Percentiles rank a stretch among this genome's conserved stretches.
These are phyloP conservation scores for Pseudocercospora musae DNA, from an alignment of 2,329 filamentous ascomycete genomes.

Conservation along the genomic window DNA sequence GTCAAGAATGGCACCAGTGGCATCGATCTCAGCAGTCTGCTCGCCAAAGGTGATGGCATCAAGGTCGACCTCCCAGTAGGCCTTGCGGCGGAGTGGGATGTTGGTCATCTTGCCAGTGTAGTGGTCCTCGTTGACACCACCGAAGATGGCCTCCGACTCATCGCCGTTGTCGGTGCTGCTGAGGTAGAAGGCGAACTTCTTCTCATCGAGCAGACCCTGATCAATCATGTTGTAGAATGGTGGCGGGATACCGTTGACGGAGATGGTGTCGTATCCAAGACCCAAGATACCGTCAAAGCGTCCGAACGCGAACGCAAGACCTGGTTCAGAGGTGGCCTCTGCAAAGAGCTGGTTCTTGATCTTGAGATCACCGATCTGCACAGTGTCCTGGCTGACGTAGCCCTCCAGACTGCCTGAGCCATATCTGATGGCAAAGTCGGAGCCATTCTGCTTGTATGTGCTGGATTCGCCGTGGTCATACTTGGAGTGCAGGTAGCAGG, in stretches of 20 bases:
- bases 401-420: constrained; percentile 92
- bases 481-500: constrained; percentile 95
- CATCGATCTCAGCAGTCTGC: constrained; percentile 80
- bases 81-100: constrained; percentile 94
- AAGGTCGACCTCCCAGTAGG: constrained; percentile 99
- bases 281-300: constrained; percentile 96
- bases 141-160: constrained; percentile 84
- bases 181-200: constrained; percentile 96
- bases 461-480: constrained; percentile 90
- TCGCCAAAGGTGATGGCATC: constrained; percentile 87
- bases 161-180: constrained; percentile 67
- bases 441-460: constrained; percentile 91
- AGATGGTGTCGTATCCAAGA: constrained; percentile 90
- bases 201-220: constrained; percentile 83
- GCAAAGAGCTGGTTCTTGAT: constrained; percentile 92
- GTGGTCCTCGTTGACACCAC: constrained; percentile 79
- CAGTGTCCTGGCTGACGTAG: constrained; percentile 83
- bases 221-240: constrained; percentile 96
- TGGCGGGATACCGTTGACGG: constrained; percentile 91
- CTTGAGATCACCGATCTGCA: constrained; percentile 83
- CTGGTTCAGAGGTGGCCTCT: constrained; percentile 92
- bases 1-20: constrained; percentile 95
- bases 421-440: constrained; percentile 88
- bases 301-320: constrained; percentile 95
- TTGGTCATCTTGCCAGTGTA: constrained; percentile 83